phyloP scores from a whole-genome alignment of 2,329 filamentous ascomycete species.

The Colletotrichum salicis region DNA sequence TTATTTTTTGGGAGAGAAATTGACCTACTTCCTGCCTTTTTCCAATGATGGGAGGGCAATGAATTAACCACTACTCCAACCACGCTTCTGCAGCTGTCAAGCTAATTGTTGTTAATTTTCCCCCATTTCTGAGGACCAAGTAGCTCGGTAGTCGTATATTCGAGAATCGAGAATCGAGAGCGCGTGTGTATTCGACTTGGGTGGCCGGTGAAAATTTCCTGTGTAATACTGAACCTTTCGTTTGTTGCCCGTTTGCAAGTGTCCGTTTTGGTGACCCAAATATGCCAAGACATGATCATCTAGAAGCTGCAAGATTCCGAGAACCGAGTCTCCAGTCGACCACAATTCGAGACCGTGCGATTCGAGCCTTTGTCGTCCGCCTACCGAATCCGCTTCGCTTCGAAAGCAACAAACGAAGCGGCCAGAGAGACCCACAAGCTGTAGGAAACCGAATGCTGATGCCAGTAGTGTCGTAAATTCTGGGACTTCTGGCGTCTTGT shows the following conservation, averaged over 20 bases:
- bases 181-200: background rate
- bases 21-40: slow-evolving; percentile 28
- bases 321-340: too few species aligned
- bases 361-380: too few species aligned
- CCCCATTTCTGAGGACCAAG: background rate
- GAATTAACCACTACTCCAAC: slow-evolving; percentile 35
- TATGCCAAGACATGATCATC: too few species aligned
- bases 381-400: background rate
- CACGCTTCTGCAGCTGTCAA: background rate
- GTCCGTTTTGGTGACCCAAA: too few species aligned
- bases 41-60: slow-evolving; percentile 28
- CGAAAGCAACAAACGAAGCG: background rate
- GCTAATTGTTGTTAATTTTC: background rate
- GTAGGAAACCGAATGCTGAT: background rate
- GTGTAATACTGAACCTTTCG: background rate
- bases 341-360: too few species aligned
- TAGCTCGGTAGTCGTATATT: background rate
- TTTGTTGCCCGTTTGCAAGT: too few species aligned
- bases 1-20: background rate
- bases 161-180: background rate
- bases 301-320: background rate
- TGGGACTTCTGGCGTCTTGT: too few species aligned
- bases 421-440: background rate
- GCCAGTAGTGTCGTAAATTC: too few species aligned
- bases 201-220: background rate